Percentiles rank a stretch among this genome's conserved stretches.
Evolutionary conservation across 1,139 yeast genomes (phyloP).

Genomic region (Debaryomyces udenii): DNA sequence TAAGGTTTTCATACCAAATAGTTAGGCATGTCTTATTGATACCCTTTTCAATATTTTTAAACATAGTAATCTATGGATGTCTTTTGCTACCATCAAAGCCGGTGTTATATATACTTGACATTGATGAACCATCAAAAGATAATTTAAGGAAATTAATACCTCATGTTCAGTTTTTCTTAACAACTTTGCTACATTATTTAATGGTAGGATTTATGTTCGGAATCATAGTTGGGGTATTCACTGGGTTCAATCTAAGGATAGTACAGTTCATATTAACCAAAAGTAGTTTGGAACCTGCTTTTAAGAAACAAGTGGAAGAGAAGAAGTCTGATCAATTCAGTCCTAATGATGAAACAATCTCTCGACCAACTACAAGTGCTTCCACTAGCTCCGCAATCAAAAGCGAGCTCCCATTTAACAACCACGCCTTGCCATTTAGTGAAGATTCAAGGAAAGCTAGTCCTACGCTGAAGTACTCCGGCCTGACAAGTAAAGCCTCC

Average conservation of each 20-base stretch:
- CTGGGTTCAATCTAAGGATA: slow-evolving; percentile 18
- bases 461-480: background rate
- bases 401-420: background rate
- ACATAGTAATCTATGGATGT: slow-evolving; percentile 21
- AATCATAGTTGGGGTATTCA: slow-evolving; percentile 20
- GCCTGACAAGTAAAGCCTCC: background rate
- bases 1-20: slow-evolving; percentile 5
- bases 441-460: background rate
- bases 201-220: slow-evolving; percentile 30
- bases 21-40: slow-evolving; percentile 7
- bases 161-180: slow-evolving; percentile 17
- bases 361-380: slow-evolving; percentile 1
- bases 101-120: slow-evolving; percentile 18
- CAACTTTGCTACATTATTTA: slow-evolving; percentile 24
- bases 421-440: background rate
- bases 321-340: background rate
- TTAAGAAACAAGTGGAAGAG: background rate
- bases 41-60: slow-evolving; percentile 11
- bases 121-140: slow-evolving; percentile 15
- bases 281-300: background rate
- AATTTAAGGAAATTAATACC: slow-evolving; percentile 10
- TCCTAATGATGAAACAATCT: background rate
- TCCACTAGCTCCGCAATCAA: background rate
- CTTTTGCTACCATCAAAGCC: slow-evolving; percentile 27
- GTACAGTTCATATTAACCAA: slow-evolving; percentile 13